Conservation (phyloP, 768 basidiomycete species). For the Albatrellus ellisii region DNA sequence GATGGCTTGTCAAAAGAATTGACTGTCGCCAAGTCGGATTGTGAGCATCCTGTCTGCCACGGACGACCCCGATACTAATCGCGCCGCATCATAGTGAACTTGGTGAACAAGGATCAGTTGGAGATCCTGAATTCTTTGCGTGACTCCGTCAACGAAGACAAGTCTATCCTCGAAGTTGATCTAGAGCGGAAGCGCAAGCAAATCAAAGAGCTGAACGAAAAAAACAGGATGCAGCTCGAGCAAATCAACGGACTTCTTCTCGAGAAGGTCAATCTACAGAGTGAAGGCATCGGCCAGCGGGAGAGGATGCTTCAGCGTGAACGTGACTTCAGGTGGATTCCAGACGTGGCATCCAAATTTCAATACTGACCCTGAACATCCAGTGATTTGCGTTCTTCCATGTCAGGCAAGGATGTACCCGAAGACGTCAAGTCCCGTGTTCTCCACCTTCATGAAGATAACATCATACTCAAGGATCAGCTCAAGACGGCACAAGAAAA, state of each 20-base stretch:
- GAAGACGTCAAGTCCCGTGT: conserved; percentile 72
- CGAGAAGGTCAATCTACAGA: conserved; percentile 86
- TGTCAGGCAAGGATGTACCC: conserved; percentile 69
- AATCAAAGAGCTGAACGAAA: conserved; percentile 62
- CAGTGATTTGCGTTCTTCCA: conserved; percentile 65
- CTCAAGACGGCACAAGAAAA: conserved; percentile 63
- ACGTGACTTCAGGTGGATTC: conserved; percentile 63
- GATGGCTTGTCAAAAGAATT: conserved; percentile 54
- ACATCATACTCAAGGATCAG: conserved; percentile 54
- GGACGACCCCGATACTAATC: conserved; percentile 2
- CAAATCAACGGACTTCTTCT: conserved; percentile 75
- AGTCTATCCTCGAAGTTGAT: conserved; percentile 59
- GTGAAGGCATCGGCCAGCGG: conserved; percentile 79
- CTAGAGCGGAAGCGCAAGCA: conserved; percentile 48
- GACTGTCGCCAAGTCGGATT: conserved; percentile 73
- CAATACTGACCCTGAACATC: neutral
- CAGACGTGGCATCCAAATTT: neutral
- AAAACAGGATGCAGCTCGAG: conserved; percentile 84
- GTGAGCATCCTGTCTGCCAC: conserved; percentile 31
- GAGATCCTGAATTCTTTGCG: conserved; percentile 80
- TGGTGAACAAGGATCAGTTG: conserved; percentile 88
- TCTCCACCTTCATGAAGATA: conserved; percentile 68
- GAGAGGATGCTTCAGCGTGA: conserved; percentile 82
- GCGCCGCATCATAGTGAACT: conserved; percentile 44
- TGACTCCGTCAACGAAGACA: conserved; percentile 84